Conservation (phyloP, 106 monocot species). For the Acorus calamus region DNA sequence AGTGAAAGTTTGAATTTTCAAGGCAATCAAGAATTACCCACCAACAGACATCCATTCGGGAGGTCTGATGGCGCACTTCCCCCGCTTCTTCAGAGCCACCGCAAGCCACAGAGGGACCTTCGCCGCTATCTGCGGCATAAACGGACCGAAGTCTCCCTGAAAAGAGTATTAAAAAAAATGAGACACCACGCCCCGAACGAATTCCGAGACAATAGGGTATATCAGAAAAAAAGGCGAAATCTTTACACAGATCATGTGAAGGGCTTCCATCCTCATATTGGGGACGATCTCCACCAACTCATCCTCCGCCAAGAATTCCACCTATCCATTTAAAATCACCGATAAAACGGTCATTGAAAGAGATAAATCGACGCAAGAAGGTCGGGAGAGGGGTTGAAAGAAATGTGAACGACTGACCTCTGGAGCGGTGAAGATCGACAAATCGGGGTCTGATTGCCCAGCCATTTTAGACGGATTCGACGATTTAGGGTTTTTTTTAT, state of each 20-base stretch:
- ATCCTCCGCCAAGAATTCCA: conserved; percentile 88
- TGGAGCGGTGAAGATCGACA: conserved; percentile 61
- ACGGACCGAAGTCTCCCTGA: conserved; percentile 32
- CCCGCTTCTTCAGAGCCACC: conserved; percentile 23
- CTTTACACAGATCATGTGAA: conserved; percentile 78
- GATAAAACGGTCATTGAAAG: not conserved
- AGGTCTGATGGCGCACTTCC: conserved; percentile 20
- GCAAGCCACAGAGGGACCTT: conserved; percentile 78
- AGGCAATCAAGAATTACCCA: conserved; percentile 1
- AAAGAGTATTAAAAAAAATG: not conserved
- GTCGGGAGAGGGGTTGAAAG: not conserved
- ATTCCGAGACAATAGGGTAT: not conserved
- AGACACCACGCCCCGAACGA: not conserved
- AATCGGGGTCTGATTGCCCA: conserved; percentile 75
- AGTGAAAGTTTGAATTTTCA: not conserved
- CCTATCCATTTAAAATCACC: conserved; percentile 18
- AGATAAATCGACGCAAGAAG: not conserved
- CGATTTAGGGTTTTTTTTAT: too few relatives aligned
- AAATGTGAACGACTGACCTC: conserved; percentile 33
- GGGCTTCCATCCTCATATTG: conserved; percentile 73
- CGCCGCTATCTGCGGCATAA: conserved; percentile 19
- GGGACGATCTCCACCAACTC: conserved; percentile 81
- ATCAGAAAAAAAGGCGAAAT: not conserved
- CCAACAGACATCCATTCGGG: conserved; percentile 30
- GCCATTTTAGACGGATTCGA: conserved; percentile 36